phyloP scores from a whole-genome alignment of 2,329 filamentous ascomycete genomes.

The Hypoxylon sp. region DNA sequence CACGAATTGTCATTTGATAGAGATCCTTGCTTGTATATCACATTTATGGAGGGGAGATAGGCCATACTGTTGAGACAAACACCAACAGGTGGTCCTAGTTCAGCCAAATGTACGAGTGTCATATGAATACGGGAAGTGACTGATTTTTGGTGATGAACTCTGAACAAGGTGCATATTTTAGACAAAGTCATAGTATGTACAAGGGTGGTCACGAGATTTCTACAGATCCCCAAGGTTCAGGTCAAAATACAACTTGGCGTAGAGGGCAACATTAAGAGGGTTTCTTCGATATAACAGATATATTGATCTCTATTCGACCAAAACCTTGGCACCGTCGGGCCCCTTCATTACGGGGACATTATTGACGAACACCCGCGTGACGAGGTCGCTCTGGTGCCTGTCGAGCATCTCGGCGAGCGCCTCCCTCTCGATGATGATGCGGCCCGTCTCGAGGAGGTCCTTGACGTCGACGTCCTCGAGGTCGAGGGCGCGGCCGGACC shows the following conservation, averaged over 20 bases:
- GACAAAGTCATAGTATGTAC: neutral
- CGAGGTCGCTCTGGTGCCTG: constrained; percentile 74
- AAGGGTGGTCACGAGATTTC: constrained; percentile 1
- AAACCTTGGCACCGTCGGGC: constrained; percentile 39
- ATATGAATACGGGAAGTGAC: too few species aligned
- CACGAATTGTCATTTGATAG: too few species aligned
- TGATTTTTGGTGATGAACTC: too few species aligned
- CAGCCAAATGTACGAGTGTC: too few species aligned
- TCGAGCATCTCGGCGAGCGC: constrained; percentile 79
- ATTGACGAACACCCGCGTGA: constrained; percentile 54
- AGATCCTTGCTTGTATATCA: too few species aligned
- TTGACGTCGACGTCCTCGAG: constrained; percentile 92
- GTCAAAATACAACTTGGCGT: constrained; percentile 28
- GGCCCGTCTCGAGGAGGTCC: constrained; percentile 84
- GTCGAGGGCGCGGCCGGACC: constrained; percentile 73
- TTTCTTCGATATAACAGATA: too few species aligned
- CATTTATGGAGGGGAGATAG: too few species aligned
- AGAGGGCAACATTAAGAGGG: too few species aligned
- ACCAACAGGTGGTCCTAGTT: too few species aligned
- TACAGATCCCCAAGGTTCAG: constrained; percentile 3
- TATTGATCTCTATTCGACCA: constrained; percentile 42
- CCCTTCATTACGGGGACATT: constrained; percentile 45
- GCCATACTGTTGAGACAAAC: too few species aligned
- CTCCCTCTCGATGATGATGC: constrained; percentile 84
- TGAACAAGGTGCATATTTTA: neutral